Base-by-base conservation (phyloP, 108 stramenopile species). In the Cyclostephanos invisitatus region DNA sequence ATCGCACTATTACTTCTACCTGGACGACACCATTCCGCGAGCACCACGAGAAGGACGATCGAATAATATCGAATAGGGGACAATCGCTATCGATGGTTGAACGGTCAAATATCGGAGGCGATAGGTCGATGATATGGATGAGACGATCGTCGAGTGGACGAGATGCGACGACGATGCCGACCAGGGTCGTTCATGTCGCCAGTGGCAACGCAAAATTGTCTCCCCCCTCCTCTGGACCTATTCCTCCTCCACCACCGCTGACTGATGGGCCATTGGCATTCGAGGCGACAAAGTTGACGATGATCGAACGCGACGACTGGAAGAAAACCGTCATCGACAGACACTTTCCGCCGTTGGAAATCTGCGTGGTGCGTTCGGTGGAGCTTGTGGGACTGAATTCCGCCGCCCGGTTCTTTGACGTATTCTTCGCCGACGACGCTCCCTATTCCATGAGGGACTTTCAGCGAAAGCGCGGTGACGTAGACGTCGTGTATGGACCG, bases 361-460 rank as follows among this genome's bases (percentile, higher is more conserved):
- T 65, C n/a, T 29, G 62, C 7, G 79, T 88, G 1, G 64, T 89
- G n/a, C 67, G 68, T n/a, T 42, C 77, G 51, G 77, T 85, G 7
- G 64, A 78, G 49, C 85, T 94, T 35, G 68, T 64, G 0, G 88
- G 86, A 12, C 76, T 94, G 10, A 75, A 89, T 62, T 62, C 78
- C 17, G 85, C 85, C 0, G 61, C 59, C 2, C 84, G 90, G 35
- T 89, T 94, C 62, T 94, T 94, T 61, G 68, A 83, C 64, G 89
- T 94, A 0, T 94, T 94, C 56, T 91, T 89, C 49, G 81, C 86
- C 22, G 89, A 94, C 36, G 72, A 88, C 51, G 93, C 93, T 18
- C 93, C 93, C 1, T 91, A 87, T 63, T 83, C 74, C 27, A 90
- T 88, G 77, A 74, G 21, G 49, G 90, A 91, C 29, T 91, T 91